Conservation (phyloP, 1,284 basidiomycete species). For the Ganoderma boninense region DNA sequence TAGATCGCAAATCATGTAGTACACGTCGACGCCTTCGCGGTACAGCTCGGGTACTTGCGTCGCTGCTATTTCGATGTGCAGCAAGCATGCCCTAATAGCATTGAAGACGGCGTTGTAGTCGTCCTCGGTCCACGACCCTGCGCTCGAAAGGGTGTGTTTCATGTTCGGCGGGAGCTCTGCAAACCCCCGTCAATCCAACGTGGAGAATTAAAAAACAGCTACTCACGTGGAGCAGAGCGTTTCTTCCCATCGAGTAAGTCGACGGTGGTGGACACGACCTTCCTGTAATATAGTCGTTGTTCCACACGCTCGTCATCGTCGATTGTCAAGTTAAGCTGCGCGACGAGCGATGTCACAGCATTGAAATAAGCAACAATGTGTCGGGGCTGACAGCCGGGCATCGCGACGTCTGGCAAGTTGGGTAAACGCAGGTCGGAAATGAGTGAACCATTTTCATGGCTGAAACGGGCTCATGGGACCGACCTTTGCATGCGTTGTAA, state of each 20-base stretch:
- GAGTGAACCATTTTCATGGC: too few species aligned
- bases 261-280: not conserved
- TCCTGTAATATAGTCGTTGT: not conserved
- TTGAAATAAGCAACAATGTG: not conserved
- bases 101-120: not conserved
- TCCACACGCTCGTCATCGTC: not conserved
- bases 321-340: not conserved
- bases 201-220: not conserved
- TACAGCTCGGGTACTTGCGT: not conserved
- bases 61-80: not conserved
- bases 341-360: not conserved
- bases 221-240: not conserved
- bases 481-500: not conserved
- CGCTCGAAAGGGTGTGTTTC: not conserved
- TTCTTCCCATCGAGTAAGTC: not conserved
- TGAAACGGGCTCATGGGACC: not conserved
- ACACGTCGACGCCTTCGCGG: not conserved
- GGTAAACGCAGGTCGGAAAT: not conserved
- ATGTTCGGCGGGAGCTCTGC: not conserved
- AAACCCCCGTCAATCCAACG: not conserved
- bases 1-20: not conserved
- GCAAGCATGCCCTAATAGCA: not conserved
- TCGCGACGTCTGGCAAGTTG: not conserved
- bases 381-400: not conserved
- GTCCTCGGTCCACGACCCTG: not conserved